Conservation (phyloP, 2,329 filamentous ascomycete genomes). For the Zymoseptoria brevis region DNA sequence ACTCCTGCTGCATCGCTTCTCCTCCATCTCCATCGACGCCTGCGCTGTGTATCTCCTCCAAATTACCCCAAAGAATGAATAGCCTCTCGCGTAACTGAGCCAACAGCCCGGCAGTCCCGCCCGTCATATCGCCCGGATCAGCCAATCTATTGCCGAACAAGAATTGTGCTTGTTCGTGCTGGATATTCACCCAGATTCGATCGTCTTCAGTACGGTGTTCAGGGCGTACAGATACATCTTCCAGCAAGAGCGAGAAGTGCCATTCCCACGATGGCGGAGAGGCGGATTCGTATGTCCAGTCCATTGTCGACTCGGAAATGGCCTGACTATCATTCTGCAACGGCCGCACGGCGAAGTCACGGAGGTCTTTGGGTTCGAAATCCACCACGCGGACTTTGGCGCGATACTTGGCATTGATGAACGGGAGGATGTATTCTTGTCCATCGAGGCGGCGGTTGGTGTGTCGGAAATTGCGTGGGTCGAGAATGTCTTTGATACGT, state of each 20-base stretch:
- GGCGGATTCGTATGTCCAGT: conserved; percentile 11
- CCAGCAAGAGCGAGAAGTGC: conserved; percentile 71
- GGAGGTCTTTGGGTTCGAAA: conserved; percentile 62
- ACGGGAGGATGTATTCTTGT: conserved; percentile 19
- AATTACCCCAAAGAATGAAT: conserved; percentile 75
- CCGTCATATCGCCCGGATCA: conserved; percentile 51
- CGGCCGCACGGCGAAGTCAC: conserved; percentile 56
- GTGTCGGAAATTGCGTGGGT: conserved; percentile 38
- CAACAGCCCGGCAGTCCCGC: conserved; percentile 35
- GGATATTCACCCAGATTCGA: conserved; percentile 59
- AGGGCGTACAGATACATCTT: conserved; percentile 48
- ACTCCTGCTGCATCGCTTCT: background rate
- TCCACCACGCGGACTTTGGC: conserved; percentile 70
- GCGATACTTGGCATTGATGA: conserved; percentile 58
- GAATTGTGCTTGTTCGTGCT: conserved; percentile 49
- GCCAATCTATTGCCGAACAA: conserved; percentile 48
- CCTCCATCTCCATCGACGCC: conserved; percentile 12
- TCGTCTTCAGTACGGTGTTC: background rate
- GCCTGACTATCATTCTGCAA: background rate
- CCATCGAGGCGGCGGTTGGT: conserved; percentile 34
- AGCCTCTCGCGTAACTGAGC: conserved; percentile 57
- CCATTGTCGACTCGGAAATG: background rate
- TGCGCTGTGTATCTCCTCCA: conserved; percentile 60
- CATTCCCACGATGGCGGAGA: conserved; percentile 59
- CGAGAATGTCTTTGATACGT: conserved; percentile 43